Conservation (phyloP, 208 protist species). For the Crithidia expoeki region DNA sequence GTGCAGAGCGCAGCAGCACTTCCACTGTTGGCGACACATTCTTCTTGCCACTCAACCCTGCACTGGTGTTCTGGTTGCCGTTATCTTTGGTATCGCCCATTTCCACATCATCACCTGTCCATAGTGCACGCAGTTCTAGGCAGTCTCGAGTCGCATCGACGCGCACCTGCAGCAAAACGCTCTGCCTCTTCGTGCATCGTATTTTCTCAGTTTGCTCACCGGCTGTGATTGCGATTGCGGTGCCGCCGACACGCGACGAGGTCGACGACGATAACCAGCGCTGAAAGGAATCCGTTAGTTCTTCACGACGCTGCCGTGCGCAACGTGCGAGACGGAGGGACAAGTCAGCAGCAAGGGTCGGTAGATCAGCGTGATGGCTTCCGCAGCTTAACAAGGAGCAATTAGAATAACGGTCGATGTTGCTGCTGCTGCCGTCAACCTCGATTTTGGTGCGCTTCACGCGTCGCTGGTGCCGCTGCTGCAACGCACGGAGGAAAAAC, state of each 20-base stretch:
- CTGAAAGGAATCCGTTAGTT: conserved; percentile 3
- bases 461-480: conserved; percentile 11
- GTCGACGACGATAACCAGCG: neutral
- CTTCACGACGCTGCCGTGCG: conserved; percentile 14
- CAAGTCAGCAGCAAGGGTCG: neutral
- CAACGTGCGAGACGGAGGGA: conserved; percentile 20
- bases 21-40: conserved; percentile 21
- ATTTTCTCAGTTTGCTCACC: neutral
- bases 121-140: conserved; percentile 31
- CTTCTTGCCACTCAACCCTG: neutral
- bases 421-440: neutral
- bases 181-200: neutral
- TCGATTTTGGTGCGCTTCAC: neutral
- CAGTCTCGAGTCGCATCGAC: conserved; percentile 27
- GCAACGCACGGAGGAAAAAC: conserved; percentile 41
- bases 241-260: neutral
- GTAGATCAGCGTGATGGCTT: neutral
- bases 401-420: neutral
- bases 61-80: neutral
- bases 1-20: conserved; percentile 35
- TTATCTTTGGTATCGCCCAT: neutral
- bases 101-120: neutral
- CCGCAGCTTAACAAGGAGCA: neutral
- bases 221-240: neutral
- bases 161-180: conserved; percentile 22